phyloP scores from a whole-genome alignment of 257 asterid species.

The Ilex asprella region DNA sequence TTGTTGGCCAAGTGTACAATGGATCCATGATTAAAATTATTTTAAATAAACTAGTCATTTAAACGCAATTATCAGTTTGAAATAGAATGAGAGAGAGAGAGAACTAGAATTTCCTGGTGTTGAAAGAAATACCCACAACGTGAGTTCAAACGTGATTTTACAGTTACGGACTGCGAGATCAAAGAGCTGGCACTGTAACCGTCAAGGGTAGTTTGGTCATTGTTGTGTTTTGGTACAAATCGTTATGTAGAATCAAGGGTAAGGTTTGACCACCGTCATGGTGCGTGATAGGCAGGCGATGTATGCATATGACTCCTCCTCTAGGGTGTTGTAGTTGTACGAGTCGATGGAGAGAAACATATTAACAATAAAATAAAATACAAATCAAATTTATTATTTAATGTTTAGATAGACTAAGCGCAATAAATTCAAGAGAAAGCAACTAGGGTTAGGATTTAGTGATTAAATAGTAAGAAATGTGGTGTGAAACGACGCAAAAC shows the following conservation, averaged over 20 bases:
- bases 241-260: constrained; percentile 16
- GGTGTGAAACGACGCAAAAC: constrained; percentile 39
- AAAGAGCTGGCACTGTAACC: too few species aligned
- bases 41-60: constrained; percentile 6
- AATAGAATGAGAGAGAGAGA: constrained; percentile 8
- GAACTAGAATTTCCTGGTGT: constrained; percentile 10
- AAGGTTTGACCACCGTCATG: constrained; percentile 79
- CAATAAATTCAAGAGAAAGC: constrained; percentile 54
- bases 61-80: background rate
- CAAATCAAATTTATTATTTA: background rate
- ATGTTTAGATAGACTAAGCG: constrained; percentile 37
- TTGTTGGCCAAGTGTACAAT: constrained; percentile 1
- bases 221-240: background rate
- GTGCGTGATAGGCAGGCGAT: constrained; percentile 35
- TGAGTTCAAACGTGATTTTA: constrained; percentile 2
- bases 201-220: constrained; percentile 18
- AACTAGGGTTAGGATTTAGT: constrained; percentile 58
- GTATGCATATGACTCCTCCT: constrained; percentile 38
- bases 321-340: background rate
- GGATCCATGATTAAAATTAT: constrained; percentile 20
- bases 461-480: constrained; percentile 30
- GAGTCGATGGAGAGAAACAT: background rate
- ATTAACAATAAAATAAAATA: background rate
- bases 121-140: constrained; percentile 5
- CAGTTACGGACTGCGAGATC: background rate